Base-by-base conservation (phyloP, 1,139 yeast species). In the Pichia sp. region DNA sequence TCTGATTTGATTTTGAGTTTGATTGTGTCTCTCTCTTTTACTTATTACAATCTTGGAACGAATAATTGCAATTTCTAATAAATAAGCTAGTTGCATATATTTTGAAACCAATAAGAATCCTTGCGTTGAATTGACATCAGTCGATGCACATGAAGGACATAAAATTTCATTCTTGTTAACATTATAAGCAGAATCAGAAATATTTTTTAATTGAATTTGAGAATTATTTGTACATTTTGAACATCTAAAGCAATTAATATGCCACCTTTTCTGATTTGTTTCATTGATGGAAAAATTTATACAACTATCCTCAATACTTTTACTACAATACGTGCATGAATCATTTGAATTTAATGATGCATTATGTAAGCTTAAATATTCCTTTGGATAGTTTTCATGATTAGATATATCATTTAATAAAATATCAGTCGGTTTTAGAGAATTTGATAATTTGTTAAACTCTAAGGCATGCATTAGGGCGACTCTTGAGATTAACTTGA, bases 301-400 rank as follows among this genome's bases (percentile, higher is more conserved):
- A 67, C 97, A 90, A 24, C 77, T 76, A 57, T 82, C 94, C 64
- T 94, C 97, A 42, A 92, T 85, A 56, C 90, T 82, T 60, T 80
- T 78, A 6, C 73, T 71, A 64, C 98, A 92, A 2, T 66, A 62
- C 23, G 70, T 68, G 67, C 99, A 92, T 12, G 80, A 74, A 64
- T 92, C 98, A 15, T 89, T 84, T 0, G 94, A 80, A 56, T 79
- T 78, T 0, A 77, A 68, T 0, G 87, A 78, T 11, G 87, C 72
- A 26, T 35, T 23, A n/a, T n/a, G 26, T 32, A 40, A 26, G 12
- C 35, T 39, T 25, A 38, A 22, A n/a, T 32, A 18, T 20, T 48
- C 48, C n/a, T 25, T 38, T 16, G 69, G 25, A 69, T 64, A 45
- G 9, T 67, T 53, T 50, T 74, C 78, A 57, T 79, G 81, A 20